A percentile compares a stretch with the other conserved stretches of the same genome.
Conservation (phyloP, 495 filamentous ascomycete genomes). For the Aspergillus nidulans region DNA sequence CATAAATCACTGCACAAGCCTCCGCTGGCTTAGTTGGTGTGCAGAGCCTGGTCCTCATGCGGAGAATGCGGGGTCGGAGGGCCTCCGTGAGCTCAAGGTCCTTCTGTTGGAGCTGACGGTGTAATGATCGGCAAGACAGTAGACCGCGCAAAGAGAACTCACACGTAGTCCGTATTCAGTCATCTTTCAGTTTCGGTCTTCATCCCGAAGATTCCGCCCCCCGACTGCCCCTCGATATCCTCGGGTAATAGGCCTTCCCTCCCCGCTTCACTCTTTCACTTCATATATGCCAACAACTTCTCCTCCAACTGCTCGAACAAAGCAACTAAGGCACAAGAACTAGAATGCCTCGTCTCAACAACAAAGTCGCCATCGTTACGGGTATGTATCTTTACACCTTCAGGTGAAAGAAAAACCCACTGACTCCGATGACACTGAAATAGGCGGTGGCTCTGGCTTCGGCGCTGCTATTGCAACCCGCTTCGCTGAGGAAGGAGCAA, state of each 20-base stretch:
- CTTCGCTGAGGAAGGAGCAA: conserved; percentile 55
- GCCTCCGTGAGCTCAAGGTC: background rate
- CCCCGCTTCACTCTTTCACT: background rate
- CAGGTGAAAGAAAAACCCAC: background rate
- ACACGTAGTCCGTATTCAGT: too few relatives aligned
- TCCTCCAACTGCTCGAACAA: background rate
- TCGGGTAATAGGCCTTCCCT: background rate
- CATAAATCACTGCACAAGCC: too few relatives aligned
- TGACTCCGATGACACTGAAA: background rate
- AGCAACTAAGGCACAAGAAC: background rate
- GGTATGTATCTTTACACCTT: conserved; percentile 36
- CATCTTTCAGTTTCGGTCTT: background rate
- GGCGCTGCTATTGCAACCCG: conserved; percentile 53
- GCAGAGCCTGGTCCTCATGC: background rate
- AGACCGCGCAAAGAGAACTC: too few relatives aligned
- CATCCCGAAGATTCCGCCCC: background rate
- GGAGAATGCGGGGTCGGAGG: background rate
- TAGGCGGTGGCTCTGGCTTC: conserved; percentile 55
- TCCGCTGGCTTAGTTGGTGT: background rate
- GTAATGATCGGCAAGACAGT: too few relatives aligned
- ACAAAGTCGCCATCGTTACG: conserved; percentile 93
- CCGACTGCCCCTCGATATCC: background rate
- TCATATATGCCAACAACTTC: background rate
- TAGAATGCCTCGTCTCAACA: conserved; percentile 48
- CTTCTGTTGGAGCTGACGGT: too few relatives aligned